These are phyloP conservation scores for Microascus cirrosus DNA, from an alignment of 2,329 filamentous ascomycete species.

Conservation along the genomic window DNA sequence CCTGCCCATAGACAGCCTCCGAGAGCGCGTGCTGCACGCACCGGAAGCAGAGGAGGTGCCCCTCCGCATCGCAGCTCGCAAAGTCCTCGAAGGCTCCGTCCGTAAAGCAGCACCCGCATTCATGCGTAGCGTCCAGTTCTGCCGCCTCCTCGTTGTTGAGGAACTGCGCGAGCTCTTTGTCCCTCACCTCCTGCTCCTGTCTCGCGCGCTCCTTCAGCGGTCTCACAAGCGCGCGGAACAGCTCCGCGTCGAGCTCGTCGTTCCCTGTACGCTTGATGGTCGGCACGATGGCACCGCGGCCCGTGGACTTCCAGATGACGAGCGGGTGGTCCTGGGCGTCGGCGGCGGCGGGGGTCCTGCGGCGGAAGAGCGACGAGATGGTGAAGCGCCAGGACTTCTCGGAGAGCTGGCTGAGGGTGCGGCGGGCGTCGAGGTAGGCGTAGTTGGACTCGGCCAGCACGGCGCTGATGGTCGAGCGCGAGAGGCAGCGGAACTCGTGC, in stretches of 20 bases:
- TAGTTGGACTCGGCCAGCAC: constrained; percentile 74
- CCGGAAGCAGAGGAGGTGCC: constrained; percentile 67
- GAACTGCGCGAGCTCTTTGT: constrained; percentile 38
- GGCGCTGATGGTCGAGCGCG: constrained; percentile 62
- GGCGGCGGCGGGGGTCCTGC: constrained; percentile 43
- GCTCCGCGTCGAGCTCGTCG: constrained; percentile 50
- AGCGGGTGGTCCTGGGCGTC: constrained; percentile 51
- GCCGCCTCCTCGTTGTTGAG: constrained; percentile 51
- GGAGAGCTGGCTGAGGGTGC: constrained; percentile 56
- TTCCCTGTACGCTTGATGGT: constrained; percentile 56
- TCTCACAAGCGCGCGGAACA: constrained; percentile 44
- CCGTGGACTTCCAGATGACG: constrained; percentile 48
- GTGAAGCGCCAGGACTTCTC: constrained; percentile 70
- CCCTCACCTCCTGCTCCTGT: constrained; percentile 33
- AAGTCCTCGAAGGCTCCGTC: constrained; percentile 63
- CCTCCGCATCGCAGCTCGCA: constrained; percentile 55
- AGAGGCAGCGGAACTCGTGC: constrained; percentile 66
- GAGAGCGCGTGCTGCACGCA: constrained; percentile 75
- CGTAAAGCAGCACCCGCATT: constrained; percentile 72
- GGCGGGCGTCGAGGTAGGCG: constrained; percentile 62
- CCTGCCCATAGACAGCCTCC: constrained; percentile 87
- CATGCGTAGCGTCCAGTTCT: constrained; percentile 42
- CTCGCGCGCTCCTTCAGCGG: constrained; percentile 37
- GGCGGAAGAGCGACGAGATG: constrained; percentile 56
- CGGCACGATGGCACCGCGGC: constrained; percentile 45